Evolutionary conservation across 768 basidiomycete species (phyloP).

Genomic region (Collybia sp.): DNA sequence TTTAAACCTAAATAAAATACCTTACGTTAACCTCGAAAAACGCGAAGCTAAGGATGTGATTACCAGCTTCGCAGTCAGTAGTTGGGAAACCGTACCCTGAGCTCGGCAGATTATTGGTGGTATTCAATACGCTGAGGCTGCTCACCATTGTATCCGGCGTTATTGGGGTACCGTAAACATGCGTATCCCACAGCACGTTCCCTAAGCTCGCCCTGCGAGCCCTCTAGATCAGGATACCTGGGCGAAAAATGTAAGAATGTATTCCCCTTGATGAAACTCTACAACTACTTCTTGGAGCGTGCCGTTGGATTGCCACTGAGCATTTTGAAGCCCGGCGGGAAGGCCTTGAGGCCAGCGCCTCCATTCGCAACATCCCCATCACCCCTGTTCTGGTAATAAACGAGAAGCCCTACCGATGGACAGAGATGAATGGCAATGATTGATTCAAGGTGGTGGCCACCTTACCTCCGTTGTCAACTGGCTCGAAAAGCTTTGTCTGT

Average conservation of each 20-base stretch:
- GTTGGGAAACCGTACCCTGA: constrained; percentile 34
- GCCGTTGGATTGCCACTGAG: constrained; percentile 33
- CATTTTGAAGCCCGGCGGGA: constrained; percentile 39
- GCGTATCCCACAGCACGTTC: constrained; percentile 35
- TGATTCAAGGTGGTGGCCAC: background rate
- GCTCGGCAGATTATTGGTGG: background rate
- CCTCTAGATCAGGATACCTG: constrained; percentile 23
- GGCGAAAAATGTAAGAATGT: background rate
- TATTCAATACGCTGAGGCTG: background rate
- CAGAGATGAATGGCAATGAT: background rate
- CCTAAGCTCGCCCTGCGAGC: constrained; percentile 33
- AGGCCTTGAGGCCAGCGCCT: constrained; percentile 34
- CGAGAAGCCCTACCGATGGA: constrained; percentile 24
- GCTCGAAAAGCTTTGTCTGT: constrained; percentile 27
- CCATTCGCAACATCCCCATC: constrained; percentile 30
- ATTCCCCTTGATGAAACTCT: background rate
- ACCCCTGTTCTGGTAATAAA: constrained; percentile 40
- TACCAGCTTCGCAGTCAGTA: constrained; percentile 33
- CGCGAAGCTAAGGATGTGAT: background rate
- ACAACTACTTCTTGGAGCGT: constrained; percentile 27
- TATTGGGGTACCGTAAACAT: constrained; percentile 33
- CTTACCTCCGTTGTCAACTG: constrained; percentile 32
- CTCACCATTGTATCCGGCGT: constrained; percentile 22
- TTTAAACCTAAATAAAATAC: constrained; percentile 24
- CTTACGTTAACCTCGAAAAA: too few relatives aligned